Evolutionary conservation across 371 early-diverging fungal genomes (phyloP), one percentile per base, ranked within the genome.

Genomic region (Neoconidiobolus thromboides): DNA sequence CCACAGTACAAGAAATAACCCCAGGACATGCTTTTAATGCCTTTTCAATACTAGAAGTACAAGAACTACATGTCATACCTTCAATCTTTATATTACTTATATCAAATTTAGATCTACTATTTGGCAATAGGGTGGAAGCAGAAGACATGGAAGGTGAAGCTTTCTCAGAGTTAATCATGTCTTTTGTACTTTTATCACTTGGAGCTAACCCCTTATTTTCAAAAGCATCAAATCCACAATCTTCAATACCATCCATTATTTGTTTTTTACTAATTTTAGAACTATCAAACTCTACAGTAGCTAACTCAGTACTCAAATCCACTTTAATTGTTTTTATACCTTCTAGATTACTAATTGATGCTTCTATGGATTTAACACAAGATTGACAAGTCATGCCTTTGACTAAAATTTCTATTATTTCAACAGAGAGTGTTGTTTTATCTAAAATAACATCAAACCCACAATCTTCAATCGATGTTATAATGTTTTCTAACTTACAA

Each of bases 31-130:
- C 56, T 26, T 61, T 57, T 48, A 88, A 65, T 2, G 75, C 71
- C 14, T 70, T 68, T 63, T 90, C 87, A 41, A 91, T 85, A n/a
- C 80, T 72, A 46, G 76, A 77, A 4, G 91, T 89, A 67, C 92
- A 91, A 1, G 85, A 82, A 38, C 81, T 79, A 69, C 92, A 91
- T 15, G 91, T 87, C 92, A 92, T 91, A 3, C 91, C 93, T 14
- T 70, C 71, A 52, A 85, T 70, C 60, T 73, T 69, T 26, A 26
- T 26, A 26, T 26, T 26, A 26, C 26, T 26, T 26, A 26, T 26
- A 26, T 26, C 26, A 26, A 26, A 26, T 26, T 26, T 26, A 26
- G 26, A 26, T 26, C 26, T 26, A 26, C 26, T 26, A 26, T 26
- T 26, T 26, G 26, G 26, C 14, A 49, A 49, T 50, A 67, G 67